phyloP scores from a whole-genome alignment of 345 rosid species.

The Excoecaria agallocha region DNA sequence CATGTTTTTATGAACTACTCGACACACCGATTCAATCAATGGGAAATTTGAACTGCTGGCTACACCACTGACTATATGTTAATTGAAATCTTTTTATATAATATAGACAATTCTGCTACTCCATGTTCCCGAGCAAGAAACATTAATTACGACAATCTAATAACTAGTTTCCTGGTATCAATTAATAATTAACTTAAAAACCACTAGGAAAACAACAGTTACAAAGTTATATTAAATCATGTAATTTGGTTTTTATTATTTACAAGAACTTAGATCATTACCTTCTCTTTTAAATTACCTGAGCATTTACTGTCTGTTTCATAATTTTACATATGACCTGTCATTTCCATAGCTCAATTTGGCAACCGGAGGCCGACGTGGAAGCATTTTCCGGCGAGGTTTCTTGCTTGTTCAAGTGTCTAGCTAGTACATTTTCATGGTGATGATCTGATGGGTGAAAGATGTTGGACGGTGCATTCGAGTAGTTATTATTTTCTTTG shows the following conservation, averaged over 20 bases:
- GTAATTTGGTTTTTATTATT: slow-evolving; percentile 29
- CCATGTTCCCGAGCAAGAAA: slow-evolving; percentile 6
- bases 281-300: slow-evolving; percentile 8
- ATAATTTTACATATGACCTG: not conserved
- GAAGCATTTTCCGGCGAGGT: slow-evolving; percentile 52
- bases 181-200: not conserved
- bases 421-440: slow-evolving; percentile 22
- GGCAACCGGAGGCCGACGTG: slow-evolving; percentile 60
- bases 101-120: slow-evolving; percentile 16
- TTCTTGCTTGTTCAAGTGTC: slow-evolving; percentile 33
- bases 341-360: slow-evolving; percentile 84
- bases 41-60: slow-evolving; percentile 2
- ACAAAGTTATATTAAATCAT: not conserved
- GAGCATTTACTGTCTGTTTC: slow-evolving; percentile 23
- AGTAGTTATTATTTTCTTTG: slow-evolving; percentile 32
- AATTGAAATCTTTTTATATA: slow-evolving; percentile 20
- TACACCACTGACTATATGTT: slow-evolving; percentile 7
- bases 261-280: slow-evolving; percentile 39
- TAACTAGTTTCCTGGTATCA: slow-evolving; percentile 3
- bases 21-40: slow-evolving; percentile 17
- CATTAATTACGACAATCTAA: not conserved
- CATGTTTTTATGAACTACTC: slow-evolving; percentile 13
- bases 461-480: slow-evolving; percentile 19
- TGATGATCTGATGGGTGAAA: not conserved
- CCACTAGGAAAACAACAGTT: slow-evolving; percentile 20